Evolutionary conservation across 1,284 basidiomycete genomes (phyloP).

Genomic region (Mycosarcoma maydis): DNA sequence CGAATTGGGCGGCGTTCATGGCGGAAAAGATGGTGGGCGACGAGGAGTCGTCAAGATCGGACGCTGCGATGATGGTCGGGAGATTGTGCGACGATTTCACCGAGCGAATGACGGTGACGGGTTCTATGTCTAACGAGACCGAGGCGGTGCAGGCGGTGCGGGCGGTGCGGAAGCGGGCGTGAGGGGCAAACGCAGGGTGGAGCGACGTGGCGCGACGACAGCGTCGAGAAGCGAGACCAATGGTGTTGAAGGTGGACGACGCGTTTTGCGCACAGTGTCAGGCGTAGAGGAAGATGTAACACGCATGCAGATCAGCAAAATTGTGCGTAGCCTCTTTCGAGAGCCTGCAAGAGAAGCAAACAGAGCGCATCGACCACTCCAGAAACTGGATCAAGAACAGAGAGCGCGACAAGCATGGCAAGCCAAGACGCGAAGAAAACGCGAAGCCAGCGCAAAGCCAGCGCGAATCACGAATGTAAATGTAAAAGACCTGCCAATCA

Average conservation of each 20-base stretch:
- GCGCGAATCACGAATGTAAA: neutral
- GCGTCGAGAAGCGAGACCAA: neutral
- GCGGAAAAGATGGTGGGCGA: slow-evolving; percentile 45
- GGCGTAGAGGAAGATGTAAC: slow-evolving; percentile 6
- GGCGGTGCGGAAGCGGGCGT: slow-evolving; percentile 1
- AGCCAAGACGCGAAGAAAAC: neutral
- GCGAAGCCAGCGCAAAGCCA: neutral
- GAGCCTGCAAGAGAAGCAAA: too few species aligned
- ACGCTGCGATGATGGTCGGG: slow-evolving; percentile 35
- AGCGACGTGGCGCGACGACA: slow-evolving; percentile 13
- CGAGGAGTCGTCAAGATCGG: slow-evolving; percentile 35
- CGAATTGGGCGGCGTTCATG: slow-evolving; percentile 50
- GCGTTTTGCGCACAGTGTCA: slow-evolving; percentile 4
- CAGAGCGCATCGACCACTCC: too few species aligned
- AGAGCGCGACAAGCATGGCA: neutral
- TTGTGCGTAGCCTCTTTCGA: too few species aligned
- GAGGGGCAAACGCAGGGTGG: slow-evolving; percentile 4
- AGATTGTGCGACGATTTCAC: neutral
- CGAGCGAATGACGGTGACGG: neutral
- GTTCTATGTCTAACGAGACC: neutral
- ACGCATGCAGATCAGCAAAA: neutral
- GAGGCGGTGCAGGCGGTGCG: too few species aligned
- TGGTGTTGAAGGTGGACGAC: slow-evolving; percentile 18
- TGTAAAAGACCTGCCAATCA: too few species aligned
- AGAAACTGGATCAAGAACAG: too few species aligned